Percentiles rank a stretch among this genome's conserved stretches.
phyloP scores from a whole-genome alignment of 164 flowering plant species.

The Taxillus chinensis region DNA sequence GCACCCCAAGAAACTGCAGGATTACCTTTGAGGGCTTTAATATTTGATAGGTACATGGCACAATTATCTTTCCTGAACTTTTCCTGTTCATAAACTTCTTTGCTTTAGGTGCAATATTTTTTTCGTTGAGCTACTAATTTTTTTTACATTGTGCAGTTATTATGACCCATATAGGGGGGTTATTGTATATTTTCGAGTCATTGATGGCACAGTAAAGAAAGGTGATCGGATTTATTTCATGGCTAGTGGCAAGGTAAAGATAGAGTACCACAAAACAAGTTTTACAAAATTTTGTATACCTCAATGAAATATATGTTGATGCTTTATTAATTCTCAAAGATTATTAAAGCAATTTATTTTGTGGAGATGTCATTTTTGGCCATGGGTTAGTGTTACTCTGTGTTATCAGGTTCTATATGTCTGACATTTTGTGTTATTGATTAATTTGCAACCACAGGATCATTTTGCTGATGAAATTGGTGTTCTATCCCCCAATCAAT shows the following conservation, averaged over 20 bases:
- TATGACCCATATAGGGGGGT: slow-evolving; percentile 96
- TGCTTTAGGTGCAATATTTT: background rate
- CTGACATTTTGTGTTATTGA: background rate
- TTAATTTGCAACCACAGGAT: slow-evolving; percentile 39
- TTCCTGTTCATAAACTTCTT: background rate
- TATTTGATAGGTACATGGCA: slow-evolving; percentile 80
- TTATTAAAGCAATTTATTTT: no score
- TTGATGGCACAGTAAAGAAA: slow-evolving; percentile 82
- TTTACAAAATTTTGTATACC: no score
- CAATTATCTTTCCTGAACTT: background rate
- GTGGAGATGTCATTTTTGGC: no score
- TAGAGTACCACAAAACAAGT: no score
- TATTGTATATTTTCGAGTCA: slow-evolving; percentile 84
- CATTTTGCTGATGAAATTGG: slow-evolving; percentile 96
- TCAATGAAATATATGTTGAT: no score
- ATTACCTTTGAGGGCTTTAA: slow-evolving; percentile 80
- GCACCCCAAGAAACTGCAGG: slow-evolving; percentile 65
- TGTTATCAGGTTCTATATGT: background rate
- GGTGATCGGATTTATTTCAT: slow-evolving; percentile 82
- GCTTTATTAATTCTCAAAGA: no score
- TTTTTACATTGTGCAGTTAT: slow-evolving; percentile 50
- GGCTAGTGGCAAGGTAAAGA: slow-evolving; percentile 96
- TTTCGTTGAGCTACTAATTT: background rate
- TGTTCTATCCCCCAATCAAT: slow-evolving; percentile 84
- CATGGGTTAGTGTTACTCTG: no score